Evolutionary conservation across 2,329 filamentous ascomycete species (phyloP).

Genomic region (Biscogniauxia mediterranea): DNA sequence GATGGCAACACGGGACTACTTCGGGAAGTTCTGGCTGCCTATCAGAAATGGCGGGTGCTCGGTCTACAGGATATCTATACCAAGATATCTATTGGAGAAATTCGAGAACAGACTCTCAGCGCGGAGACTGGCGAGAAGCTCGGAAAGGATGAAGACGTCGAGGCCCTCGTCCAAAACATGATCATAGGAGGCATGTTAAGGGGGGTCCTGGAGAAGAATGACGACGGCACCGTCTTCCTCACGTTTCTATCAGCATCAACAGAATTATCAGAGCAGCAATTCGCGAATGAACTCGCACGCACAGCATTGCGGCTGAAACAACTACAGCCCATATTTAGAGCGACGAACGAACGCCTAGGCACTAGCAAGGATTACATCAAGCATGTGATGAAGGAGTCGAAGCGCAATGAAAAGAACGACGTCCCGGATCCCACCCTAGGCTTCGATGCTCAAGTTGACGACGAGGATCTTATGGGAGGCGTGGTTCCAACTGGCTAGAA

Average conservation of each 20-base stretch:
- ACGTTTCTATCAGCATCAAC: constrained; percentile 46
- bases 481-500: constrained; percentile 23
- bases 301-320: constrained; percentile 42
- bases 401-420: constrained; percentile 39
- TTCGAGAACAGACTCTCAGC: constrained; percentile 51
- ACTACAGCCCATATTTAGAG: constrained; percentile 47
- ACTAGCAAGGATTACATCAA: constrained; percentile 57
- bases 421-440: constrained; percentile 36
- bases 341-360: constrained; percentile 53
- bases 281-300: constrained; percentile 45
- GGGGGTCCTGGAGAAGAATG: constrained; percentile 49
- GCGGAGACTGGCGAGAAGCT: constrained; percentile 51
- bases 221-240: constrained; percentile 46
- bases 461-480: constrained; percentile 61
- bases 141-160: constrained; percentile 41
- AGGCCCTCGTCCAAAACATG: constrained; percentile 53
- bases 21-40: constrained; percentile 64
- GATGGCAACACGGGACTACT: constrained; percentile 76
- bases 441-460: constrained; percentile 51
- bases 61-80: constrained; percentile 71
- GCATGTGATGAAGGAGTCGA: constrained; percentile 45
- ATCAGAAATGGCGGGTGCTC: constrained; percentile 73
- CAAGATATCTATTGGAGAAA: constrained; percentile 54
- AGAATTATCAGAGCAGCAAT: constrained; percentile 49
- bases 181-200: constrained; percentile 52